phyloP scores from a whole-genome alignment of 2,329 filamentous ascomycete species.

The Fusarium incarnatum region DNA sequence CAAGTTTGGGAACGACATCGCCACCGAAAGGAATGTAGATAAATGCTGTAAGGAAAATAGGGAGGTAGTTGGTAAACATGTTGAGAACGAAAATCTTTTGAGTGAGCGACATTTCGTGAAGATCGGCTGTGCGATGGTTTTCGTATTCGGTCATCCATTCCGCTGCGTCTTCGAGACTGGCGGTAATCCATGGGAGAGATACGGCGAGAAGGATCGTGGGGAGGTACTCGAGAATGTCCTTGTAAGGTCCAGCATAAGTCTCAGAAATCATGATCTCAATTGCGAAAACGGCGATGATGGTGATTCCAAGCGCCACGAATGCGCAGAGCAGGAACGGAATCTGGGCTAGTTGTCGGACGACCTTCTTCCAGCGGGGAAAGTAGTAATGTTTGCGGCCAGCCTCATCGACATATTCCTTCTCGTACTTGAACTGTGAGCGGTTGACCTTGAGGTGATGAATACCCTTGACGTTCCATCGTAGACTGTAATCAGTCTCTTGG shows the following conservation, averaged over 20 bases:
- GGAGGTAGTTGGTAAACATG: conserved; percentile 84
- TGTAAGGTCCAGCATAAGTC: conserved; percentile 76
- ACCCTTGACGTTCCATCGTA: conserved; percentile 78
- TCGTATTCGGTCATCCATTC: conserved; percentile 75
- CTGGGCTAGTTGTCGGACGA: conserved; percentile 74
- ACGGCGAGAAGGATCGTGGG: conserved; percentile 78
- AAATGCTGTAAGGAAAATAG: conserved; percentile 80
- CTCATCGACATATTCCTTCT: conserved; percentile 70
- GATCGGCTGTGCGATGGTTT: conserved; percentile 78
- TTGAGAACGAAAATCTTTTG: conserved; percentile 82
- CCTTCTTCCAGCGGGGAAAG: conserved; percentile 73
- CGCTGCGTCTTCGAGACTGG: conserved; percentile 71
- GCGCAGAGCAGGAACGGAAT: conserved; percentile 75
- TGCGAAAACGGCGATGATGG: conserved; percentile 77
- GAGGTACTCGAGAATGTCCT: conserved; percentile 74
- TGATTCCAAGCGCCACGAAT: conserved; percentile 67
- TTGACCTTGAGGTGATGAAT: conserved; percentile 75
- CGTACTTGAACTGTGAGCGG: conserved; percentile 72
- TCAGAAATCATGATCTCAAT: conserved; percentile 82
- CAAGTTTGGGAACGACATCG: conserved; percentile 74
- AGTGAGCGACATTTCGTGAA: conserved; percentile 75
- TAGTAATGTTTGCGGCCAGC: conserved; percentile 71
- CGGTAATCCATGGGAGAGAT: conserved; percentile 72
- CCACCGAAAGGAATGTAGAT: conserved; percentile 82
- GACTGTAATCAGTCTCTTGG: conserved; percentile 75